Evolutionary conservation across 768 basidiomycete species (phyloP).

Genomic region (Boletus reticulatus): DNA sequence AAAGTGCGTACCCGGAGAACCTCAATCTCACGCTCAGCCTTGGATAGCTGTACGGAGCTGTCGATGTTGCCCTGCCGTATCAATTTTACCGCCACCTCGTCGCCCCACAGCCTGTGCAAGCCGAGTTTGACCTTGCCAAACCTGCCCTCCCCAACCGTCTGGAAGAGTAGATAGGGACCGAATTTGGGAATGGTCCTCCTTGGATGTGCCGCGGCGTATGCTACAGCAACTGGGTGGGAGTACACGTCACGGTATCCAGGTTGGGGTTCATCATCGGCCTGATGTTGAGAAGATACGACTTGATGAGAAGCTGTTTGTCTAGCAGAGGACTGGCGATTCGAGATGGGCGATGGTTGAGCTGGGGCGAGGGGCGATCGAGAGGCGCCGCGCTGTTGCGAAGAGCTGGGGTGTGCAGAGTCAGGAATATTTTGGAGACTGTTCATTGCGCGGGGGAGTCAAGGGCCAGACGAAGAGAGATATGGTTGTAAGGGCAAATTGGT

Average conservation of each 20-base stretch:
- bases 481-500: background rate
- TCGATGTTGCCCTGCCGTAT: slow-evolving; percentile 93
- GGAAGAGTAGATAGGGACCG: slow-evolving; percentile 91
- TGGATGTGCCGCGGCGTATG: slow-evolving; percentile 79
- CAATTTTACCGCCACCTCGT: slow-evolving; percentile 98
- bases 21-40: slow-evolving; percentile 97
- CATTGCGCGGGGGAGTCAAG: slow-evolving; percentile 16
- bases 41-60: slow-evolving; percentile 79
- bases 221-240: slow-evolving; percentile 79
- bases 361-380: slow-evolving; percentile 58
- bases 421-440: slow-evolving; percentile 42
- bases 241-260: slow-evolving; percentile 70
- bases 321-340: slow-evolving; percentile 39
- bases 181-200: slow-evolving; percentile 89
- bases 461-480: background rate
- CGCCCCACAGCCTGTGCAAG: slow-evolving; percentile 87
- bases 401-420: slow-evolving; percentile 40
- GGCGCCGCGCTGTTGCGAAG: slow-evolving; percentile 41
- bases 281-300: slow-evolving; percentile 54
- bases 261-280: slow-evolving; percentile 41
- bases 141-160: slow-evolving; percentile 97
- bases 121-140: slow-evolving; percentile 99
- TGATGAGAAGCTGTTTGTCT: slow-evolving; percentile 73
- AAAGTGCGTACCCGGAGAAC: slow-evolving; percentile 74
- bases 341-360: slow-evolving; percentile 46